Evolutionary conservation across 306 rosid genomes (phyloP).

Genomic region (Prunus campanulata): DNA sequence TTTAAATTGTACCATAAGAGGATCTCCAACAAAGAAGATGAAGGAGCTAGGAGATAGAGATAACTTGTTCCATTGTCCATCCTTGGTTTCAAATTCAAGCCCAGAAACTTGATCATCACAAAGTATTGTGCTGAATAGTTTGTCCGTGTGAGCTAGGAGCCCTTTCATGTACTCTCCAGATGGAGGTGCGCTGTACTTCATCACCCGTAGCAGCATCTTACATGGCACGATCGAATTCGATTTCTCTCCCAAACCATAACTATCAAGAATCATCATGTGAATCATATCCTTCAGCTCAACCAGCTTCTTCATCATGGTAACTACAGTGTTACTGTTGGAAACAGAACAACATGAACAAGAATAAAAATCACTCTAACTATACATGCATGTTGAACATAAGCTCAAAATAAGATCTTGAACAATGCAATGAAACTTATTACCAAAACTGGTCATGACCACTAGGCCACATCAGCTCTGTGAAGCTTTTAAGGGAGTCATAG

Average conservation of each 20-base stretch:
- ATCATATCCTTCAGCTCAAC: background rate
- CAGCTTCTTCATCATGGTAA: conserved; percentile 9
- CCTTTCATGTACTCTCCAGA: background rate
- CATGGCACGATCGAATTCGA: background rate
- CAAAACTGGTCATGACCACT: conserved; percentile 7
- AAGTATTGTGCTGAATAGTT: conserved; percentile 1
- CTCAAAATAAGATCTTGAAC: too few species aligned
- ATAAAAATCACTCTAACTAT: too few species aligned
- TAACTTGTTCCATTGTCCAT: conserved; percentile 20
- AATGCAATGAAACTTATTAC: background rate
- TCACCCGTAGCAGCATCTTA: conserved; percentile 10
- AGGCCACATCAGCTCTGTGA: conserved; percentile 3
- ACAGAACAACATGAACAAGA: background rate
- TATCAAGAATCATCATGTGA: background rate
- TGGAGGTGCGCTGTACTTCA: conserved; percentile 19
- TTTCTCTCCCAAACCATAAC: conserved; percentile 8
- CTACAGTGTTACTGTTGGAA: background rate
- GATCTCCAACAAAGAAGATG: conserved; percentile 15
- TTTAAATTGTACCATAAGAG: conserved; percentile 14
- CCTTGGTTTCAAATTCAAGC: conserved; percentile 23
- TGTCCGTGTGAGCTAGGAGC: conserved; percentile 10
- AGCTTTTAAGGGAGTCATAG: conserved; percentile 1
- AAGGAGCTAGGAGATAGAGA: conserved; percentile 11
- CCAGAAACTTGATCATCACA: conserved; percentile 22
- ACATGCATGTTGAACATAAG: too few species aligned